Evolutionary conservation across 768 basidiomycete species (phyloP), one percentile per base, ranked within the genome.

Genomic region (Gymnopilus junonius): DNA sequence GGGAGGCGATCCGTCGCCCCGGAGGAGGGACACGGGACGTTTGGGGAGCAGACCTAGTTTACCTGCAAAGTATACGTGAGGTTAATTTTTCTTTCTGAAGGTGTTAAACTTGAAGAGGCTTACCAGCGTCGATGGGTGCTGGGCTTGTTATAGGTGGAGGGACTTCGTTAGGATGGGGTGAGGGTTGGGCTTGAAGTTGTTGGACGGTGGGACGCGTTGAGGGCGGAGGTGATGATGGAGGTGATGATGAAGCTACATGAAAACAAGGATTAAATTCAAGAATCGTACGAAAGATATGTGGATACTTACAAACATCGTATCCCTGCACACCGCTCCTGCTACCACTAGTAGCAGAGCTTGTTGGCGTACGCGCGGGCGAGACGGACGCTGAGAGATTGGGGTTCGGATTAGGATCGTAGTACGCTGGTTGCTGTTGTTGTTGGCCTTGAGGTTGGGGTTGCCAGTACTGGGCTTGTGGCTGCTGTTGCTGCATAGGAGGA

Each of bases 1-100:
- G n/a, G 56, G 37, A 25, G 51, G 50, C 31, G 23, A 68, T 56
- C 43, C 27, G 48, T 70, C 67, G 40, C 71, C 73, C 29, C 71
- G 71, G 15, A 76, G 57, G 29, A 76, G 67, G 8, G 89, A 87
- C 14, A 93, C 91, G 6, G 91, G 90, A 0, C 87, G 84, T 74
- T 91, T 92, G 4, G 91, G 91, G 20, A 92, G 77, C 25, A 93
- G 73, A 23, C 91, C 91, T 0, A 91, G 77, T 75, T 89, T 90
- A 55, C 85, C 88, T 87, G 43, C 39, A 17, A 4, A n/a, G 14
- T 25, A 3, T 21, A 15, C n/a, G 39, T 2, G 32, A 25, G 31
- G 27, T 20, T 45, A 25, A 25, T 20, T 14, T 10, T 12, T 4
- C 17, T 58, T n/a, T n/a, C n/a, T 39, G 34, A 7, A 29, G 2